Evolutionary conservation across 1,139 yeast species (phyloP), one percentile per base, ranked within the genome.

Genomic region (Sugiyamaella paludigena): DNA sequence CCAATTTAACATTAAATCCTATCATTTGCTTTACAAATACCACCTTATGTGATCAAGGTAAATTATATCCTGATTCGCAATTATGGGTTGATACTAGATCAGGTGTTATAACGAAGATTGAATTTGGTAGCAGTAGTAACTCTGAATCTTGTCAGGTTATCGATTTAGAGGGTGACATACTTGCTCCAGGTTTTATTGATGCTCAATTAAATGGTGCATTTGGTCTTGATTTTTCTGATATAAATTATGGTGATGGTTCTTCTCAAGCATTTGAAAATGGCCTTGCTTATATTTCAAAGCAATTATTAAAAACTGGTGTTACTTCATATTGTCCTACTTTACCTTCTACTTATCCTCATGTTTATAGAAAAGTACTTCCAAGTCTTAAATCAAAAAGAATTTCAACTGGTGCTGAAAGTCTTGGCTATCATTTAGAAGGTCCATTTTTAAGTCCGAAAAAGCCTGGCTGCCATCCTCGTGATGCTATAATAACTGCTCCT

Each of bases 341-440:
- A 37, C 79, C 84, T 10, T 77, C 83, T 7, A 78, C 76, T 45
- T 76, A 74, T 58, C 76, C 80, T 7, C 72, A 74, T 46, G 81
- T 78, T 26, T 81, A 81, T 61, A 65, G 66, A 36, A 75, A 72
- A 51, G 80, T 78, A 9, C 66, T 81, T 50, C 82, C 82, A 3
- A 61, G 72, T 32, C 71, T 78, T 57, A 67, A 68, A 13, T 69
- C 70, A 33, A 65, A 71, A 28, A 64, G 79, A 40, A 58, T 68
- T 6, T 48, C 58, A 32, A 57, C 63, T 39, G 75, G 72, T 57
- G 70, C 78, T 12, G 85, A 81, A 59, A 74, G 78, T 5, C 67
- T 81, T 46, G 86, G 86, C 3, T 82, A 82, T n/a, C 86, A 81
- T 58, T 65, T 78, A 43, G 86, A 81, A 58, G 86, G 86, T 7